Base-by-base conservation (phyloP, 805 yeast species). In the Ogataea henricii region DNA sequence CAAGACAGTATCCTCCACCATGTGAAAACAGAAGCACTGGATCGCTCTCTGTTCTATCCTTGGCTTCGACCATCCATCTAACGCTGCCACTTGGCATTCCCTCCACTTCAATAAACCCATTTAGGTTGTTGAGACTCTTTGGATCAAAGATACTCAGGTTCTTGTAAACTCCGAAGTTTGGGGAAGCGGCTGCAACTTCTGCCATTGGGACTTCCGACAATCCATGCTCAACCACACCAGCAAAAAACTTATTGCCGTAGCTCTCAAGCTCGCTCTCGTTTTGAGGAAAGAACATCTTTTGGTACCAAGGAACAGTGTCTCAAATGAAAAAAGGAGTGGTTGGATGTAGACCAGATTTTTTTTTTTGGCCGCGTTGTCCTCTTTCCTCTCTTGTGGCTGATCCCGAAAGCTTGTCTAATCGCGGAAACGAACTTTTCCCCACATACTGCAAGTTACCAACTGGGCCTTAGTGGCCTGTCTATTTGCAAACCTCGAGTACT, bases 41-140 rank as follows among this genome's bases (percentile, higher is more conserved):
- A 14, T 40, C 43, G 9, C 18, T 21, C 21, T 4, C 14, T 13
- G 30, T 30, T 16, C 37, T 14, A 12, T 40, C n/a, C n/a, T 40
- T 18, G 20, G 37, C 44, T 21, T 40, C 27, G 6, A 32, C 37
- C 6, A 40, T 9, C 44, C 44, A 40, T 5, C 36, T 14, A 17
- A 40, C 37, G 4, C 14, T 18, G 3, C 69, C 70, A 17, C 29
- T 67, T 48, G 45, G 66, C 7, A 73, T 26, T 14, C 42, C 42
- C 3, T 25, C 25, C n/a, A 39, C 42, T 20, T 39, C 42, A 27
- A 39, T 17, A 6, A 17, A 6, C 25, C 17, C 16, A 14, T 27
- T 27, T 16, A 26, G 25, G 34, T 39, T 30, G 25, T 38, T 14
- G 10, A 25, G 27, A 25, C 27, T 10, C 10, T 25, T 10, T 8